Evolutionary conservation across 495 filamentous ascomycete genomes (phyloP), one percentile per base, ranked within the genome.

Genomic region (Daldinia concentrica): DNA sequence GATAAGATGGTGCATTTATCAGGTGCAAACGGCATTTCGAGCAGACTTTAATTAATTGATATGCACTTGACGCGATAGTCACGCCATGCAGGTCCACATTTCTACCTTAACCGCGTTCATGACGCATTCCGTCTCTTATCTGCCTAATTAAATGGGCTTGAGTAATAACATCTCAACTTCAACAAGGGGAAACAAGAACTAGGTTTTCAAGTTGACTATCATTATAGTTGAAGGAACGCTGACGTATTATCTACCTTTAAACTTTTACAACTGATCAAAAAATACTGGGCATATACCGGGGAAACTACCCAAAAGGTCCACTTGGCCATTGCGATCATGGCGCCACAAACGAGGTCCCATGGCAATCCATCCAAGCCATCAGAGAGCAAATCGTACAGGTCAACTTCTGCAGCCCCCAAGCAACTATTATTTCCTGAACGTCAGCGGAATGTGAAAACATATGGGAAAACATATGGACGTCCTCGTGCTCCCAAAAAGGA

Each of bases 361-460:
- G 66, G 51, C 37, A 71, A 48, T 11, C 4, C 43, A 45, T 19
- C 19, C 43, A 48, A 76, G 6, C 32, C 71, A 3, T 74, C 71
- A 17, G 58, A 64, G 8, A 15, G 29, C 29, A 51, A 34, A 26
- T 62, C 63, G 15, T 74, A 72, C 37, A 79, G 24, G 77, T 78
- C 41, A 82, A 85, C 77, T 74, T 74, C 70, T 77, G 78, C 80
- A 4, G 78, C 79, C 22, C 77, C 77, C 7, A 73, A 81, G 34
- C 85, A 86, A 59, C 39, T 74, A 11, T 58, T 70, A 12, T 84
- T 86, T 56, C 76, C 83, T 0, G 51, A 72, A 15, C 77, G 77
- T 27, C 75, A 69, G n/a, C 74, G 70, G 19, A 57, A 74, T 0
- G 68, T 81, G 51, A 81, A 69, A 60, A 84, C 77, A 4, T 14